Conservation (phyloP, 2,329 filamentous ascomycete genomes). For the Berkeleyomyces basicola region DNA sequence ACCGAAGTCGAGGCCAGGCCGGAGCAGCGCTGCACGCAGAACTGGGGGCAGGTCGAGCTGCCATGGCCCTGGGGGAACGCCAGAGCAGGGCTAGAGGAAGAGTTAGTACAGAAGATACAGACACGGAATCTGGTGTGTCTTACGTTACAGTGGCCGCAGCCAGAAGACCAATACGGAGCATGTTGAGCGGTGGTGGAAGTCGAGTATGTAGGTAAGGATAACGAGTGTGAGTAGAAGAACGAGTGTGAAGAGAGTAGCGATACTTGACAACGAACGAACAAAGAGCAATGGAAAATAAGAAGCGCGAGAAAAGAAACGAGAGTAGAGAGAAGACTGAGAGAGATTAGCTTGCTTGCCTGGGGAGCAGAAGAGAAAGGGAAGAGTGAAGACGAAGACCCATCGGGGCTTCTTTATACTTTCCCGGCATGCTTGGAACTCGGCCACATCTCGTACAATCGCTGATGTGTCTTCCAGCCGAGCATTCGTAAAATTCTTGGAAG, state of each 20-base stretch:
- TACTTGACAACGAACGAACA: neutral
- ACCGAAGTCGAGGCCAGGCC: slow-evolving; percentile 1
- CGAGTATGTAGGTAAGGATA: neutral
- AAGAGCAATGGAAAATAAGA: neutral
- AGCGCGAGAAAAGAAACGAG: neutral
- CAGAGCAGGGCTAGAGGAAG: neutral
- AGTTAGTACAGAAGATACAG: neutral
- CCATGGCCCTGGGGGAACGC: slow-evolving; percentile 6
- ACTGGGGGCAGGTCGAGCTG: slow-evolving; percentile 7
- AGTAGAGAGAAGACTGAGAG: slow-evolving; percentile 5
- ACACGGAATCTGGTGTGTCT: neutral
- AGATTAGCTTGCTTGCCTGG: slow-evolving; percentile 8
- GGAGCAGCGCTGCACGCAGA: slow-evolving; percentile 11
- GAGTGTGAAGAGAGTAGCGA: neutral
- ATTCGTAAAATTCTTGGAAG: no score
- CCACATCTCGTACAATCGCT: neutral
- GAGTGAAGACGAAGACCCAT: neutral
- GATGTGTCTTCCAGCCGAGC: neutral
- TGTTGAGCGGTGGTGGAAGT: slow-evolving; percentile 1
- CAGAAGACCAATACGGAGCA: slow-evolving; percentile 10
- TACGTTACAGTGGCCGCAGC: slow-evolving; percentile 11
- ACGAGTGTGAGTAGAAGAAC: neutral
- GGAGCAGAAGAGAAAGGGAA: neutral
- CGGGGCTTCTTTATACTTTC: neutral
- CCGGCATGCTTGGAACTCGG: neutral